Percentiles rank a stretch among this genome's conserved stretches.
Conservation (phyloP, 495 filamentous ascomycete species). For the Recurvomyces mirabilis region DNA sequence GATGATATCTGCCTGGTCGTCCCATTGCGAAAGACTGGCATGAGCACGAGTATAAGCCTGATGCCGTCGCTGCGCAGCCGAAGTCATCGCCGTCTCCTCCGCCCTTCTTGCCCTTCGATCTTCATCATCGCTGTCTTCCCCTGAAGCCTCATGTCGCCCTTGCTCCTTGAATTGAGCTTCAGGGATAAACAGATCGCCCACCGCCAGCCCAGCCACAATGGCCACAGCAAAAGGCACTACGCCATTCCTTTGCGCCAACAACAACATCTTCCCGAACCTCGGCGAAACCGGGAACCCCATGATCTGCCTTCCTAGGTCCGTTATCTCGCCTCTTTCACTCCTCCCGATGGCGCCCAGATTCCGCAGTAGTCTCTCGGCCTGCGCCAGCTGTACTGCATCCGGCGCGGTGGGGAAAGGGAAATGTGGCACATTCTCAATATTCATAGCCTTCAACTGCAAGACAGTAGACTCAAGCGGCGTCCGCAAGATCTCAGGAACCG, state of each 20-base stretch:
- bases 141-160: constrained; percentile 37
- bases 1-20: constrained; percentile 74
- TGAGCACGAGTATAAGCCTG: constrained; percentile 68
- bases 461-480: constrained; percentile 91
- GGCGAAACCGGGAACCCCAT: constrained; percentile 82
- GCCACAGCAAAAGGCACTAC: constrained; percentile 82
- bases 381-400: constrained; percentile 63
- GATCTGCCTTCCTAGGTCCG: constrained; percentile 64
- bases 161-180: constrained; percentile 76
- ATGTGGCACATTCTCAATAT: constrained; percentile 76
- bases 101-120: constrained; percentile 29
- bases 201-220: constrained; percentile 77
- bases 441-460: constrained; percentile 91
- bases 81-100: constrained; percentile 13
- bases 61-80: constrained; percentile 48
- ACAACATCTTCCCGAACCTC: constrained; percentile 79
- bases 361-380: constrained; percentile 74
- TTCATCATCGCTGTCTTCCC: constrained; percentile 49
- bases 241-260: constrained; percentile 72
- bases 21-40: constrained; percentile 66
- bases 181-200: constrained; percentile 76
- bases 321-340: constrained; percentile 52
- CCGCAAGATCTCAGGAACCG: constrained; percentile 77
- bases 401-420: constrained; percentile 98
- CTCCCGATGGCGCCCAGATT: constrained; percentile 40